Base-by-base conservation (phyloP, 176 grass and related monocot species). In the Avena sativa region DNA sequence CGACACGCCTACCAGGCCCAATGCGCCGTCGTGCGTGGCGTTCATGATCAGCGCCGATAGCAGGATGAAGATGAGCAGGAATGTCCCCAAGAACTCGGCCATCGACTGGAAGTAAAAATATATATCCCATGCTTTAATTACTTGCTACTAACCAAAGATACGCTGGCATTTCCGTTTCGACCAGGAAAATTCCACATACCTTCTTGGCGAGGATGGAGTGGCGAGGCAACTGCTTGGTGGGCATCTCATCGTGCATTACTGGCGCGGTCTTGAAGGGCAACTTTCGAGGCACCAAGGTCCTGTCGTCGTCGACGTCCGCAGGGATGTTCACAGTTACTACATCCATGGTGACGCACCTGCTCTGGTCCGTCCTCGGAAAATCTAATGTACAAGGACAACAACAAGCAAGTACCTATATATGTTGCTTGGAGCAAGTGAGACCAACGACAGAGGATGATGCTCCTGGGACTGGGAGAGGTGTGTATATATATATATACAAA, bases 51-150 rank as follows among this genome's bases (percentile, higher is more conserved):
- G 53, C 14, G 91, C 83, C 9, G 94, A 91, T 0, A 88, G 57
- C 6, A 92, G 46, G 38, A 57, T 43, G 81, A 96, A 96, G 56
- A 96, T 57, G 12, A 96, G 85, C 16, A 96, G 63, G 88, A 92
- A 96, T 3, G 94, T 92, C 9, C 91, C 91, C 40, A 96, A 10
- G 52, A 96, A 88, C 83, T 96, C 94, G 0, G 94, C 87, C 12
- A 16, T 3, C 25, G 91, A 66, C 91, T 95, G 43, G 2, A 15
- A 60, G 46, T 1, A 46, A 0, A 13, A 0, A 13, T 3, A 44
- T 8, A 67, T 46, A 30, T 60, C 23, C 5, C 5, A 3, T 71
- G n/a, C 10, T 74, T 5, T 26, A 34, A 34, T 34, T 34, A 2
- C 70, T 48, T 43, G 40, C 40, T 43, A 43, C 40, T 6, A 9